Evolutionary conservation across 176 grass and related monocot species (phyloP).

Genomic region (Musa beccarii): DNA sequence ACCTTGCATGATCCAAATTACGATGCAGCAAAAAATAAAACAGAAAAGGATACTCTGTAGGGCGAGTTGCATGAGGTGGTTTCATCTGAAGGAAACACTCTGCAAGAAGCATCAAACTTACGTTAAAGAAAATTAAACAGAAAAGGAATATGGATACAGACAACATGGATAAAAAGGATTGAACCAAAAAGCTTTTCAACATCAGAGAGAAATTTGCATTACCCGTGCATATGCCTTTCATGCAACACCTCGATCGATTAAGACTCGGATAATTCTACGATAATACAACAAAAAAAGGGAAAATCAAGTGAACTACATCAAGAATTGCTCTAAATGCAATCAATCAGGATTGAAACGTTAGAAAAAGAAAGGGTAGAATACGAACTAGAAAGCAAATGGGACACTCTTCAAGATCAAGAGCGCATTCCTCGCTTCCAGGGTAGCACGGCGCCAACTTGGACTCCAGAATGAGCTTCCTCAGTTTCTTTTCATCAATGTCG

Average conservation of each 20-base stretch:
- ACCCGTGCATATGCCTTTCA: slow-evolving; percentile 99
- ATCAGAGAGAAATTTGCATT: slow-evolving; percentile 19
- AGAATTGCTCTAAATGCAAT: neutral
- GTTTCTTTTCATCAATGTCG: slow-evolving; percentile 94
- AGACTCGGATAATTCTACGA: slow-evolving; percentile 90
- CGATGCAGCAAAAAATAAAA: slow-evolving; percentile 1
- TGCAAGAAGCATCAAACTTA: slow-evolving; percentile 38
- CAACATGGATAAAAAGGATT: neutral
- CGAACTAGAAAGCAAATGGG: slow-evolving; percentile 97
- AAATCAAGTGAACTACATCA: neutral
- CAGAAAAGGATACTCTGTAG: slow-evolving; percentile 92
- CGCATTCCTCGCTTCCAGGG: slow-evolving; percentile 56
- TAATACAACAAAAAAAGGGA: slow-evolving; percentile 20
- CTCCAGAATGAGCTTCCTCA: slow-evolving; percentile 94
- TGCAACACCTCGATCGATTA: slow-evolving; percentile 91
- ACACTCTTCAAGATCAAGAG: slow-evolving; percentile 75
- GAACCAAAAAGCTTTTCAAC: neutral
- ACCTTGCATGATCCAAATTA: neutral
- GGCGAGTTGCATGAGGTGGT: slow-evolving; percentile 68
- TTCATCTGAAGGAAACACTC: slow-evolving; percentile 99
- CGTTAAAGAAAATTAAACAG: slow-evolving; percentile 20
- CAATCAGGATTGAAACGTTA: slow-evolving; percentile 5
- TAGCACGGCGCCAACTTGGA: slow-evolving; percentile 96
- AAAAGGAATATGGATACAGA: neutral
- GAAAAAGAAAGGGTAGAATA: neutral